Base-by-base conservation (phyloP, 768 basidiomycete species). In the Kwoniella sp. region DNA sequence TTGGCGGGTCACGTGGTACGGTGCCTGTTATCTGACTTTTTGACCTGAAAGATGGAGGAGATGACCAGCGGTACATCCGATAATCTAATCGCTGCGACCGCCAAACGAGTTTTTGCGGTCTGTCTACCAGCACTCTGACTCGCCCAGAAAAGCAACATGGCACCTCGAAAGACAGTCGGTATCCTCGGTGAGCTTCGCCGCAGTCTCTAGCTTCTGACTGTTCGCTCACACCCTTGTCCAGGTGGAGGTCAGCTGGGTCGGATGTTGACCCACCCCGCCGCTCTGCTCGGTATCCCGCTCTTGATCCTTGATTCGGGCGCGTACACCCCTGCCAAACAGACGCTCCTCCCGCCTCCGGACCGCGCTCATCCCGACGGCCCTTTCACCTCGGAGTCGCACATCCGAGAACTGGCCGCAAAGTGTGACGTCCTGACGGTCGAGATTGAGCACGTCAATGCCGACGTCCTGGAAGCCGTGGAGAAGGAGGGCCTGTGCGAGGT, bases 211-310 rank as follows among this genome's bases (percentile, higher is more conserved):
- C 42, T n/a, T 36, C 27, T 15, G 12, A 15, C 14, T n/a, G 12
- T 7, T 37, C 20, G 1, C 7, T 12, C 3, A 19, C 40, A 11
- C 2, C 26, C 32, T 33, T 3, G 20, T 23, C 17, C 49, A 92
- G 93, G 93, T 57, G 95, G 95, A 31, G 92, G 93, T 57, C 93
- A 98, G 76, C 83, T 99, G 22, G 93, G 93, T 22, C 89, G 93
- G 20, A 99, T 99, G 95, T 81, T 99, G 12, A 88, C 86, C 3
- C 84, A 85, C 27, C 84, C 92, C 0, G 92, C 93, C 3, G 85
- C 91, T 2, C 80, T 89, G 27, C 80, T 98, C 43, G 88, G 90
- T 66, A 79, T 95, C 63, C 81, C 85, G 33, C 77, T 92, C 15
- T 75, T 90, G 27, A 82, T 95, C 58, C 85, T 99, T 29, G 95